Percentiles rank a stretch among this genome's conserved stretches.
These are phyloP conservation scores for Margaritispora aquatica DNA, from an alignment of 495 filamentous ascomycete genomes.

Conservation along the genomic window DNA sequence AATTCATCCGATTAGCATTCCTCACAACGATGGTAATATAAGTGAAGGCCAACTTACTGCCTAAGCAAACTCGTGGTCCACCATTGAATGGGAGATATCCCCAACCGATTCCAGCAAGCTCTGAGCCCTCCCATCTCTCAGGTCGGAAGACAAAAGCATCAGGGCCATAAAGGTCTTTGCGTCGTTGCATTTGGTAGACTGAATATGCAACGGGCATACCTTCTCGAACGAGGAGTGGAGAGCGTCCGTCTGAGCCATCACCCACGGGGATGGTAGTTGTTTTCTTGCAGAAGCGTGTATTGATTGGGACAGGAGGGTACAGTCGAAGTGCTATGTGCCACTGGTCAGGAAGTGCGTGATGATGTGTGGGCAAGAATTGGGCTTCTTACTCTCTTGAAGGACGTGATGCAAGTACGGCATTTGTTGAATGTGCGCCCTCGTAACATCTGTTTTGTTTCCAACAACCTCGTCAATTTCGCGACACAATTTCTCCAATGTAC, in stretches of 20 bases:
- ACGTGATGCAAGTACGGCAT: no score
- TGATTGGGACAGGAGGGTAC: background rate
- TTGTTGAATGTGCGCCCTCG: no score
- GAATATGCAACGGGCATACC: background rate
- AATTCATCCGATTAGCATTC: no score
- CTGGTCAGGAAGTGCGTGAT: no score
- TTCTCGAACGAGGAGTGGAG: background rate
- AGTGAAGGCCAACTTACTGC: no score
- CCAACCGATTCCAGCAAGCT: background rate
- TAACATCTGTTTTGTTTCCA: slow-evolving; percentile 17
- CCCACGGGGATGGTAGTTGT: background rate
- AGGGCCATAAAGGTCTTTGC: background rate
- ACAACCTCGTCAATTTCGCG: slow-evolving; percentile 32
- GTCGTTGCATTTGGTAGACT: background rate
- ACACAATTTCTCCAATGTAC: slow-evolving; percentile 27
- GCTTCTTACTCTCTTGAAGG: no score
- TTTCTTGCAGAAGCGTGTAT: background rate
- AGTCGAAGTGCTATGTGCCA: background rate
- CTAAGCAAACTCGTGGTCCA: background rate
- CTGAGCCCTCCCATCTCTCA: background rate
- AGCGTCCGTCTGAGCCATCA: background rate
- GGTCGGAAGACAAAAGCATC: background rate
- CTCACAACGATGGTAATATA: no score
- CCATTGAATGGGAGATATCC: background rate
- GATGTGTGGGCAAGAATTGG: no score